These are phyloP conservation scores for Tulasnella sp. DNA, from an alignment of 768 basidiomycete genomes.

Conservation along the genomic window DNA sequence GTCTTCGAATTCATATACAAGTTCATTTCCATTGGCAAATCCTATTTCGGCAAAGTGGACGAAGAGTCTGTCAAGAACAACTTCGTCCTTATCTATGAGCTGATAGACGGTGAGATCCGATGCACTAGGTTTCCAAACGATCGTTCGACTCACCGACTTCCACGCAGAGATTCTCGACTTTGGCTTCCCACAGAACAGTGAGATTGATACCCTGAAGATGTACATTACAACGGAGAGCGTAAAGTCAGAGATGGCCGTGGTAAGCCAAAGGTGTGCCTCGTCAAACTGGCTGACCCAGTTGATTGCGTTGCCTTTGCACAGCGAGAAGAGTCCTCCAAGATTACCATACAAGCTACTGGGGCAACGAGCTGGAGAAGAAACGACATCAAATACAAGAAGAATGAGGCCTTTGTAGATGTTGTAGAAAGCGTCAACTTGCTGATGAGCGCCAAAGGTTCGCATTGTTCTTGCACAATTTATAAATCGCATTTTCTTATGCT, in stretches of 20 bases:
- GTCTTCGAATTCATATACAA: constrained; percentile 98
- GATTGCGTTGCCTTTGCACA: constrained; percentile 25
- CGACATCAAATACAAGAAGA: constrained; percentile 98
- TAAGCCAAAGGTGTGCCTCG: constrained; percentile 36
- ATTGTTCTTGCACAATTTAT: background rate
- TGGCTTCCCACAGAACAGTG: constrained; percentile 98
- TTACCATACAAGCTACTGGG: constrained; percentile 94
- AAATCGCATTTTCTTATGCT: background rate
- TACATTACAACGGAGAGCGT: constrained; percentile 98
- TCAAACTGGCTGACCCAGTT: background rate
- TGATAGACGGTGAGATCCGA: constrained; percentile 70
- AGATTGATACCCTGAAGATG: constrained; percentile 91
- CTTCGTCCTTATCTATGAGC: constrained; percentile 95
- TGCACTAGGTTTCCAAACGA: background rate
- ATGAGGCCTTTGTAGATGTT: constrained; percentile 99
- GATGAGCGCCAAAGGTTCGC: constrained; percentile 90
- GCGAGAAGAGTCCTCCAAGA: constrained; percentile 90
- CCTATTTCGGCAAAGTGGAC: constrained; percentile 97
- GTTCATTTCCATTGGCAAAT: constrained; percentile 85
- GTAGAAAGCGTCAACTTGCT: constrained; percentile 92
- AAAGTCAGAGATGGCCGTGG: constrained; percentile 74
- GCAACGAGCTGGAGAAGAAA: constrained; percentile 89
- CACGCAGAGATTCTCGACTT: constrained; percentile 87
- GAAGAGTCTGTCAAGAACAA: constrained; percentile 99
- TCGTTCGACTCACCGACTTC: background rate